phyloP scores from a whole-genome alignment of 2,329 filamentous ascomycete genomes.

The Monascus ruber region DNA sequence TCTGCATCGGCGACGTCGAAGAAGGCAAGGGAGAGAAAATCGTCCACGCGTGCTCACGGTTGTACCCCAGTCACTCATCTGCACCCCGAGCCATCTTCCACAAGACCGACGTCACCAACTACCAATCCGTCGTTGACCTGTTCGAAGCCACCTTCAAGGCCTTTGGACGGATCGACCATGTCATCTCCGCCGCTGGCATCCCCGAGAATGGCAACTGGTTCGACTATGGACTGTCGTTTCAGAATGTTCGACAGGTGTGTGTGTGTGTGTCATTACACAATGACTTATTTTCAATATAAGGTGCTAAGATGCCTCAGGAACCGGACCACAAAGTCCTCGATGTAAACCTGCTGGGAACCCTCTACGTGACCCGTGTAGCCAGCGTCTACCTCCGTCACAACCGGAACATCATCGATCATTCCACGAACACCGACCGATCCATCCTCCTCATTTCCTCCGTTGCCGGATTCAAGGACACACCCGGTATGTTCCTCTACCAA shows the following conservation, averaged over 20 bases:
- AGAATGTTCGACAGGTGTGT: conserved; percentile 30
- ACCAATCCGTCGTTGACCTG: conserved; percentile 35
- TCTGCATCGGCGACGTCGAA: conserved; percentile 36
- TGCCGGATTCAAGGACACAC: no score
- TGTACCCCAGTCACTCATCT: conserved; percentile 8
- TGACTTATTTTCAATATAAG: no score
- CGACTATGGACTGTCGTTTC: conserved; percentile 33
- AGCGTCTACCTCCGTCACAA: no score
- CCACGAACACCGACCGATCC: no score
- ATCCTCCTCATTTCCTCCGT: no score
- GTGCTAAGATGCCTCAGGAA: no score
- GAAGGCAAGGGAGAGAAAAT: conserved; percentile 22
- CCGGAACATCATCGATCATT: no score
- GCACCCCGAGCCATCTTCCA: conserved; percentile 25
- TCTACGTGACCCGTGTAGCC: no score
- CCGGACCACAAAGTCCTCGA: no score
- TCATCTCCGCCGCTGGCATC: conserved; percentile 38
- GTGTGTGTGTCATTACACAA: conserved; percentile 8
- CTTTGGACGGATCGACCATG: conserved; percentile 40
- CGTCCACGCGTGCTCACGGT: conserved; percentile 5
- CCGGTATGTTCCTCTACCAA: no score
- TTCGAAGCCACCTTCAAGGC: conserved; percentile 36
- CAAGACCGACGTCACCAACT: conserved; percentile 35
- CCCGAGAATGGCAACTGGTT: conserved; percentile 36
- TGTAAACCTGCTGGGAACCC: no score